phyloP scores from a whole-genome alignment of 352 stramenopile species.

The Thalassiosira ordinaria region DNA sequence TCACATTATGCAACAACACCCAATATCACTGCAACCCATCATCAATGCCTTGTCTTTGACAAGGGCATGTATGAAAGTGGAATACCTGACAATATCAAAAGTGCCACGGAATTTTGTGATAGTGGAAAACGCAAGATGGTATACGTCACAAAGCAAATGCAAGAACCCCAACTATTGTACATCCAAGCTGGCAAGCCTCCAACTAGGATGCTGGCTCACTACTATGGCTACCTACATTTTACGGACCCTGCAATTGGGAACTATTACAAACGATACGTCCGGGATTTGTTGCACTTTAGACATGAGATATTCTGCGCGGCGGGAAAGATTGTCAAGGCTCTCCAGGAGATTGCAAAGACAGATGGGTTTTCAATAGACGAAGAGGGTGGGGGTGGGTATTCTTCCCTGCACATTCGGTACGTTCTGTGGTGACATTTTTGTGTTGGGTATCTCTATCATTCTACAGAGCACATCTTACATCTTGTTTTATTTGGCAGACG shows the following conservation, averaged over 20 bases:
- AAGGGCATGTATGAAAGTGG: constrained; percentile 51
- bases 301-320: constrained; percentile 84
- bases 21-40: constrained; percentile 48
- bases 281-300: constrained; percentile 82
- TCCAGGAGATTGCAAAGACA: constrained; percentile 55
- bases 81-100: constrained; percentile 33
- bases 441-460: too few species aligned
- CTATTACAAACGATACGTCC: constrained; percentile 78
- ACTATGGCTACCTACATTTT: constrained; percentile 84
- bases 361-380: constrained; percentile 49
- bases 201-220: constrained; percentile 82
- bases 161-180: constrained; percentile 63
- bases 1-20: constrained; percentile 48
- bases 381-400: constrained; percentile 68
- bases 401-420: constrained; percentile 66
- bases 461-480: background rate
- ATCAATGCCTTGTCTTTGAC: constrained; percentile 74
- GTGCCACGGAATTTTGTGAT: constrained; percentile 60
- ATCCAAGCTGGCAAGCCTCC: constrained; percentile 62
- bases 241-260: constrained; percentile 67
- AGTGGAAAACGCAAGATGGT: constrained; percentile 47
- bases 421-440: constrained; percentile 2
- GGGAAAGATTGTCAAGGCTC: constrained; percentile 75
- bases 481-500: constrained; percentile 14
- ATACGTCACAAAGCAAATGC: constrained; percentile 55